These are phyloP conservation scores for Omphalotus guepiniiformis DNA, from an alignment of 768 basidiomycete species.

Conservation along the genomic window DNA sequence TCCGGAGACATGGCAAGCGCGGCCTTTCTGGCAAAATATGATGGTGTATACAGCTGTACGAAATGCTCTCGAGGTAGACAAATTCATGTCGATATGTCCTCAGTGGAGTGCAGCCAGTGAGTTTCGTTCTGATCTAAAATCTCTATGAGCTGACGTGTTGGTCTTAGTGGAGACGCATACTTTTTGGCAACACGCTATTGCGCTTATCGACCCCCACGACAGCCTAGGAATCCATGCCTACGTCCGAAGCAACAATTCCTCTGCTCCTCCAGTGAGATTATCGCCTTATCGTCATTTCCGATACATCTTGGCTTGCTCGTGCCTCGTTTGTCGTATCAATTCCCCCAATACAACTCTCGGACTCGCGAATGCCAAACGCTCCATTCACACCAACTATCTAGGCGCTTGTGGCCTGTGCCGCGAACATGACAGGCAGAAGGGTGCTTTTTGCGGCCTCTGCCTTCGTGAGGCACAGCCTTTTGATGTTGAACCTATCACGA, in stretches of 20 bases:
- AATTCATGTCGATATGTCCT: slow-evolving; percentile 58
- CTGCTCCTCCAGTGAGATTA: slow-evolving; percentile 32
- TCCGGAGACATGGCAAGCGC: slow-evolving; percentile 13
- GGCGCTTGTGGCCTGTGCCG: slow-evolving; percentile 51
- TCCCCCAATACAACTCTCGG: slow-evolving; percentile 46
- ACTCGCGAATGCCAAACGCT: slow-evolving; percentile 47
- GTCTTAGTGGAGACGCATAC: slow-evolving; percentile 59
- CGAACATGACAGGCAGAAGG: slow-evolving; percentile 54
- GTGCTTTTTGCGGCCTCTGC: slow-evolving; percentile 63
- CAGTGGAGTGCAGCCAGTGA: slow-evolving; percentile 58
- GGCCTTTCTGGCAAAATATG: slow-evolving; percentile 55
- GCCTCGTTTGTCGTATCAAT: slow-evolving; percentile 70
- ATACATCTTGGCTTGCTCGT: slow-evolving; percentile 49
- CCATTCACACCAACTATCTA: slow-evolving; percentile 35
- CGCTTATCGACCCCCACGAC: slow-evolving; percentile 61
- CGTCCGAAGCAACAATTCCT: slow-evolving; percentile 34
- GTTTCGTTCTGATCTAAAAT: slow-evolving; percentile 24
- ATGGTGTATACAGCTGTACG: slow-evolving; percentile 61
- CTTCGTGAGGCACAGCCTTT: slow-evolving; percentile 54
- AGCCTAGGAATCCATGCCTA: slow-evolving; percentile 44
- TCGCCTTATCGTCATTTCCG: slow-evolving; percentile 61
- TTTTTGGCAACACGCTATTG: slow-evolving; percentile 66
- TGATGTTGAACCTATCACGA: slow-evolving; percentile 24
- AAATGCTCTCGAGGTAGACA: slow-evolving; percentile 57
- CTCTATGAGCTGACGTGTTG: neutral